Evolutionary conservation across 2,329 filamentous ascomycete genomes (phyloP).

Genomic region (Pseudogymnoascus sp.): DNA sequence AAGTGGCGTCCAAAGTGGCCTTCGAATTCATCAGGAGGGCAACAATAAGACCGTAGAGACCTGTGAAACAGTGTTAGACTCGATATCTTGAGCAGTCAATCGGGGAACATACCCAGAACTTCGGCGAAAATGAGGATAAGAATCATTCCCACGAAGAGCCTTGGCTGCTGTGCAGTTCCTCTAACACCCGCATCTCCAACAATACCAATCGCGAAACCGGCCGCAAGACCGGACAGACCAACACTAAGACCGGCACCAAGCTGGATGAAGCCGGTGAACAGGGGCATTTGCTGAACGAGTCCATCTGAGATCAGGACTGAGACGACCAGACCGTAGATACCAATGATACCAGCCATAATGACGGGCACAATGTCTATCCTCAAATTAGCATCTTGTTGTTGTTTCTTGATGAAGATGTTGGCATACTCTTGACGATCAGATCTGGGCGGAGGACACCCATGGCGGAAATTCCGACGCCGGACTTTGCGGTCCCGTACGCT

Average conservation of each 20-base stretch:
- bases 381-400: slow-evolving; percentile 14
- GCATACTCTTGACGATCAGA: slow-evolving; percentile 97
- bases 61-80: slow-evolving; percentile 36
- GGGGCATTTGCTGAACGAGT: slow-evolving; percentile 60
- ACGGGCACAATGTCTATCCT: slow-evolving; percentile 88
- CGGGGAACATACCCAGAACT: slow-evolving; percentile 57
- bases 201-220: slow-evolving; percentile 80
- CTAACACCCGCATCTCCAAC: slow-evolving; percentile 84
- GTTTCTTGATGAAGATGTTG: neutral
- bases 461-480: slow-evolving; percentile 93
- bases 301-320: slow-evolving; percentile 79
- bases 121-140: slow-evolving; percentile 78
- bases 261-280: slow-evolving; percentile 80
- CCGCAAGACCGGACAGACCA: slow-evolving; percentile 73
- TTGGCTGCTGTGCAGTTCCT: slow-evolving; percentile 63
- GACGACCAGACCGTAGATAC: slow-evolving; percentile 91
- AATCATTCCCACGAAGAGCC: slow-evolving; percentile 71
- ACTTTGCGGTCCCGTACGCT: slow-evolving; percentile 98
- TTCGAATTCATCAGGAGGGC: slow-evolving; percentile 99
- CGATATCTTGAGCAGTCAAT: slow-evolving; percentile 10
- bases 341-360: slow-evolving; percentile 99
- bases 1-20: slow-evolving; percentile 55
- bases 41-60: slow-evolving; percentile 98
- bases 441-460: slow-evolving; percentile 98
- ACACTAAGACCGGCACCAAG: slow-evolving; percentile 75